Evolutionary conservation across 2,329 filamentous ascomycete genomes (phyloP).

Genomic region (Xylariaceae sp.): DNA sequence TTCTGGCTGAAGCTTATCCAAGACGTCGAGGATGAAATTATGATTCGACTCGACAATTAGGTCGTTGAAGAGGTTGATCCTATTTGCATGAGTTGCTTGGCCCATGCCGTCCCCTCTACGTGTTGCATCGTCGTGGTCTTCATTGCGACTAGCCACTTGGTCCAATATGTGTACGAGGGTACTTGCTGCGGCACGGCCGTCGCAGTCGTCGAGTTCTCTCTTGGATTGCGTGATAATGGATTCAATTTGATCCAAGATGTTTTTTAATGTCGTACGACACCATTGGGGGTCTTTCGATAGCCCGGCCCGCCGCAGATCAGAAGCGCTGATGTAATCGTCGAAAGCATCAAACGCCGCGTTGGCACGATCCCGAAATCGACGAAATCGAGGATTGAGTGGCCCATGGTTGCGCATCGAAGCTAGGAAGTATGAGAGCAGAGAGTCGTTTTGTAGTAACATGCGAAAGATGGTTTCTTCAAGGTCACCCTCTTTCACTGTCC

Average conservation of each 20-base stretch:
- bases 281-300: conserved; percentile 43
- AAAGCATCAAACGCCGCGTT: conserved; percentile 45
- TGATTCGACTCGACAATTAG: conserved; percentile 11
- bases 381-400: conserved; percentile 44
- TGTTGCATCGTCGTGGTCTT: conserved; percentile 26
- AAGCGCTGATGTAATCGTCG: conserved; percentile 31
- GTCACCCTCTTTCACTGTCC: conserved; percentile 42
- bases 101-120: neutral
- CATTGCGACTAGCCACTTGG: conserved; percentile 40
- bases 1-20: conserved; percentile 30
- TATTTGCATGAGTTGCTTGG: neutral
- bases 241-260: conserved; percentile 42
- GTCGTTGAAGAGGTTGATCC: conserved; percentile 24
- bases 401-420: conserved; percentile 43
- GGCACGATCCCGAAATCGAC: conserved; percentile 45
- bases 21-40: conserved; percentile 43
- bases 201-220: conserved; percentile 35
- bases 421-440: conserved; percentile 52
- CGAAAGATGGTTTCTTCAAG: conserved; percentile 50
- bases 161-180: conserved; percentile 47
- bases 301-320: conserved; percentile 7
- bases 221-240: conserved; percentile 39
- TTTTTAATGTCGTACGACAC: conserved; percentile 46
- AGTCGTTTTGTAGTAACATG: conserved; percentile 51
- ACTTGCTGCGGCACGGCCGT: conserved; percentile 44